Percentiles rank a stretch among this genome's conserved stretches.
These are phyloP conservation scores for Pythium chondricola DNA, from an alignment of 352 stramenopile species.

Conservation along the genomic window DNA sequence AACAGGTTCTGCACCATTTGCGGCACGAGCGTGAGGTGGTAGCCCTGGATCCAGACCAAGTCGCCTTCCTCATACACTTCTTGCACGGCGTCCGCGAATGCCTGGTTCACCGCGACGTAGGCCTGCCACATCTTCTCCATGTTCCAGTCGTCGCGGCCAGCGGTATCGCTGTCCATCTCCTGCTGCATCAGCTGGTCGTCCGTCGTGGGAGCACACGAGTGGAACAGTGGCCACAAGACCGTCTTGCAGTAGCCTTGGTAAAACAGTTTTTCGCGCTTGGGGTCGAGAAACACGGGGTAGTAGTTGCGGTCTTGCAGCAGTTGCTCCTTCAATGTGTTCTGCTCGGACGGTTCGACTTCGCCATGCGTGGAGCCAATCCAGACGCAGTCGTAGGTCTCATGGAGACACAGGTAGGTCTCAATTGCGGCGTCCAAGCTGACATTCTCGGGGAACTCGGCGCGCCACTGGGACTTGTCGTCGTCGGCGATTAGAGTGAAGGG, in stretches of 20 bases:
- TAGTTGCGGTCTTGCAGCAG: constrained; percentile 88
- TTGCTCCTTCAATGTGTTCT: constrained; percentile 80
- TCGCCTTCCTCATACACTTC: constrained; percentile 87
- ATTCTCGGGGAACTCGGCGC: constrained; percentile 71
- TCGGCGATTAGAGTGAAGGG: constrained; percentile 76
- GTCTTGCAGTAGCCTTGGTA: constrained; percentile 91
- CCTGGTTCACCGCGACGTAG: constrained; percentile 84
- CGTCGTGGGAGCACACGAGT: constrained; percentile 77
- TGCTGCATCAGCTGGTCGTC: constrained; percentile 70
- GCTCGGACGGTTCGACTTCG: constrained; percentile 71
- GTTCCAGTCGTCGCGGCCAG: constrained; percentile 45
- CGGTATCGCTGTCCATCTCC: constrained; percentile 27
- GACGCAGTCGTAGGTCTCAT: constrained; percentile 78
- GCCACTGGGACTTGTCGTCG: constrained; percentile 77
- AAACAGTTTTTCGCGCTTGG: constrained; percentile 80
- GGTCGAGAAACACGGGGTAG: constrained; percentile 86
- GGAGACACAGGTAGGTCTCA: constrained; percentile 70
- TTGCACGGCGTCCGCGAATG: constrained; percentile 82
- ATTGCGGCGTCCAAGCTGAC: constrained; percentile 65
- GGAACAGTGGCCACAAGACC: constrained; percentile 88
- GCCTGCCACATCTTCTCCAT: constrained; percentile 88
- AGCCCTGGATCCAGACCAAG: constrained; percentile 88
- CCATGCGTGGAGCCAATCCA: constrained; percentile 81
- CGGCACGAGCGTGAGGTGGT: constrained; percentile 86
- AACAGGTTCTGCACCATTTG: constrained; percentile 87